Percentiles rank a stretch among this genome's conserved stretches.
Conservation (phyloP, 345 rosid species). For the Citrus medica region DNA sequence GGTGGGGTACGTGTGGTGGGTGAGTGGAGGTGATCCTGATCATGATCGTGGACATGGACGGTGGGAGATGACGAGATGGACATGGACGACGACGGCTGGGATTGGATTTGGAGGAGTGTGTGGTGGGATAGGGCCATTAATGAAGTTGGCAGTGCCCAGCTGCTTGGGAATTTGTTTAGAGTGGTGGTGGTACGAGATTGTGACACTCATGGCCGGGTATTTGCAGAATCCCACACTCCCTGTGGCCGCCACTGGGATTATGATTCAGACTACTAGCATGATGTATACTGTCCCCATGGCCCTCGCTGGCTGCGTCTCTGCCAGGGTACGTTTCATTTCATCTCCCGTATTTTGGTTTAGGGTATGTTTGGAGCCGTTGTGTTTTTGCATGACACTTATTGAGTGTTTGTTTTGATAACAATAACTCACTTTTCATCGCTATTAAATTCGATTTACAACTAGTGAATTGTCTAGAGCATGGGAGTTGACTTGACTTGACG, state of each 20-base stretch:
- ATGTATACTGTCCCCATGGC: conserved; percentile 99
- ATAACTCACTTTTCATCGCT: too few relatives aligned
- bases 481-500: too few relatives aligned
- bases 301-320: conserved; percentile 96
- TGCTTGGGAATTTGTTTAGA: conserved; percentile 94
- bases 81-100: conserved; percentile 39
- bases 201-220: conserved; percentile 85
- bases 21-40: not conserved
- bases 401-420: too few relatives aligned
- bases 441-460: too few relatives aligned
- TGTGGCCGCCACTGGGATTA: conserved; percentile 92
- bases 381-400: too few relatives aligned
- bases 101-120: conserved; percentile 31
- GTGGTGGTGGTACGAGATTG: conserved; percentile 99
- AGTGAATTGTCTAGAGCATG: too few relatives aligned
- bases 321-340: conserved; percentile 54
- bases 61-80: conserved; percentile 37
- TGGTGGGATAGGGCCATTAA: conserved; percentile 65
- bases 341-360: not conserved
- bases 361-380: too few relatives aligned
- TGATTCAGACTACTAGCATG: conserved; percentile 95
- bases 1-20: conserved; percentile 69
- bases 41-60: conserved; percentile 14
- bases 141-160: conserved; percentile 90
- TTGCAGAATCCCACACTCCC: conserved; percentile 76